phyloP scores from a whole-genome alignment of 129 eudicot genomes.

The Ambrosia trifida region DNA sequence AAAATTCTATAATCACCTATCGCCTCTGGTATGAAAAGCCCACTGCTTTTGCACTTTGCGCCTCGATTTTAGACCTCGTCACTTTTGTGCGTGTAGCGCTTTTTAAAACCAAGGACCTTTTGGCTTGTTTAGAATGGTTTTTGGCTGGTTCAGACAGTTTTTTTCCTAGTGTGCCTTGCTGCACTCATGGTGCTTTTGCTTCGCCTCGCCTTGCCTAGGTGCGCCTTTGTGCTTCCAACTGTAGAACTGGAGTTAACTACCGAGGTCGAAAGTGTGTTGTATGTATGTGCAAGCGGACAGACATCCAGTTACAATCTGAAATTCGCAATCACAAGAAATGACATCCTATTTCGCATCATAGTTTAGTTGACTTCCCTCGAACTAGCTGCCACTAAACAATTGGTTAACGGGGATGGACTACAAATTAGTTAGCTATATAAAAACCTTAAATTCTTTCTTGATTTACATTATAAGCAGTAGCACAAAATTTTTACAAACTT shows the following conservation, averaged over 20 bases:
- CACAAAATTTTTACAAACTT: not conserved
- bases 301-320: not conserved
- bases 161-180: too few relatives aligned
- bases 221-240: not conserved
- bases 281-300: not conserved
- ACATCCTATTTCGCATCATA: not conserved
- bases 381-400: too few relatives aligned
- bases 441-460: not conserved
- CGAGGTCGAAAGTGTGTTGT: not conserved
- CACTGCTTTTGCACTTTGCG: too few relatives aligned
- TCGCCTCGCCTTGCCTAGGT: too few relatives aligned
- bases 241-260: slow-evolving; percentile 1
- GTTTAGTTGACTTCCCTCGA: not conserved
- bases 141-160: too few relatives aligned
- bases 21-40: too few relatives aligned
- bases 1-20: too few relatives aligned
- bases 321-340: not conserved
- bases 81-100: too few relatives aligned
- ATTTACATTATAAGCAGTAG: not conserved
- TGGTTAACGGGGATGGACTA: not conserved
- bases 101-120: too few relatives aligned
- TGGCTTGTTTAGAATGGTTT: too few relatives aligned
- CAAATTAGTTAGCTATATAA: not conserved
- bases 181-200: too few relatives aligned
- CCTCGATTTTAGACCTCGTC: too few relatives aligned